Base-by-base conservation (phyloP, 148 eudicot genomes). In the Heliamphora exappendiculata region DNA sequence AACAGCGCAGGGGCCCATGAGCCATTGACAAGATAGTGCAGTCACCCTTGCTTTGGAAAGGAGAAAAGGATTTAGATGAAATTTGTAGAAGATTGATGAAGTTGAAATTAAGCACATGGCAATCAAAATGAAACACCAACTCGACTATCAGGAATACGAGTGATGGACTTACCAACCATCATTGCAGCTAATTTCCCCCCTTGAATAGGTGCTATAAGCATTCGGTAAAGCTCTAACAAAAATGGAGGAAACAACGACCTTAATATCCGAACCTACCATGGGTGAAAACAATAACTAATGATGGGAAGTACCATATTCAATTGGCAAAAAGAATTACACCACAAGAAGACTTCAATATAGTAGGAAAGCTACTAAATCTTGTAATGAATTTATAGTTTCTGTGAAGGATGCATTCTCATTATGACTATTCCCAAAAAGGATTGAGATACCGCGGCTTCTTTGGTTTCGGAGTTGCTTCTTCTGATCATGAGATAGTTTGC, bases 21-120 rank as follows among this genome's bases (percentile, higher is more conserved):
- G 94, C 97, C 98, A 95, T 70, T 89, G 97, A 73, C 97, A 95
- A 74, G 98, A 87, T 29, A 92, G 26, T 73, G 91, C 92, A 31
- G 98, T 95, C 80, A 91, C 97, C 83, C 91, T 89, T 75, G 98
- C 98, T 95, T 80, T 77, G 77, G 70, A 44, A 75, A 42, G 63
- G 67, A 79, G 37, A 70, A 73, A 47, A 66, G 10, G 16, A 53
- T 17, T 19, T 53, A 10, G 6, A 11, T 29, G 49, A 34, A 70
- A 16, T 14, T 70, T 33, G 80, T 36, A 62, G 37, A 11, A 64
- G 65, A 49, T 47, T 16, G 26, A 53, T 28, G 20, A 67, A 67
- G 59, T 37, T 67, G 74, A 68, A 70, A 74, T 59, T 37, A 26
- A 26, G 10, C n/a, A 34, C 3, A 20, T 28, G 64, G 64, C 9